A percentile compares a stretch with the other conserved stretches of the same genome.
phyloP scores from a whole-genome alignment of 352 stramenopile species.

The Phytophthora foliorum region DNA sequence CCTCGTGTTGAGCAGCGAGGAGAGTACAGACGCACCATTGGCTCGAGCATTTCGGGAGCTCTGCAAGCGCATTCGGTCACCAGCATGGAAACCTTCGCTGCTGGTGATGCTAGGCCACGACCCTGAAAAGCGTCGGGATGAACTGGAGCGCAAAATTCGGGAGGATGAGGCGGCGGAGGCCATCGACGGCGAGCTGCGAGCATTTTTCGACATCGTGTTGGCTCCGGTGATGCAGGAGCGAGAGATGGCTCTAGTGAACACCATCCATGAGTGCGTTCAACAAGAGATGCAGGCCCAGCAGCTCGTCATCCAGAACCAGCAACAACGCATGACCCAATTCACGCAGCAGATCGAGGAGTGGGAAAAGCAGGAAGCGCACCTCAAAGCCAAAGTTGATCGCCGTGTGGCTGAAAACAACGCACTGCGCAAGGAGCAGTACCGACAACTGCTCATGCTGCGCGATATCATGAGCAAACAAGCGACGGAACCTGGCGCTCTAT shows the following conservation, averaged over 20 bases:
- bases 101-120: constrained; percentile 33
- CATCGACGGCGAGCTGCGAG: constrained; percentile 39
- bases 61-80: constrained; percentile 19
- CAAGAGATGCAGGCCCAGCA: constrained; percentile 48
- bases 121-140: constrained; percentile 26
- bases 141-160: constrained; percentile 29
- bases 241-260: constrained; percentile 65
- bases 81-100: constrained; percentile 19
- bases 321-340: constrained; percentile 29
- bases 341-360: constrained; percentile 34
- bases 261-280: constrained; percentile 64
- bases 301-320: constrained; percentile 20
- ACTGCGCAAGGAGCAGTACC: constrained; percentile 78
- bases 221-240: constrained; percentile 60
- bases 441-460: constrained; percentile 76
- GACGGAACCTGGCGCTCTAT: constrained; percentile 57
- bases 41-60: constrained; percentile 29
- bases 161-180: constrained; percentile 33
- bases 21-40: constrained; percentile 16
- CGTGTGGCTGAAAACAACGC: constrained; percentile 72
- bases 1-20: constrained; percentile 22
- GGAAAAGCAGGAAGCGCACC: constrained; percentile 46
- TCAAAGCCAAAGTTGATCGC: constrained; percentile 70
- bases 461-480: constrained; percentile 71
- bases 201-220: constrained; percentile 57